Conservation (phyloP, 768 basidiomycete species). For the Nidularia pulvinata region DNA sequence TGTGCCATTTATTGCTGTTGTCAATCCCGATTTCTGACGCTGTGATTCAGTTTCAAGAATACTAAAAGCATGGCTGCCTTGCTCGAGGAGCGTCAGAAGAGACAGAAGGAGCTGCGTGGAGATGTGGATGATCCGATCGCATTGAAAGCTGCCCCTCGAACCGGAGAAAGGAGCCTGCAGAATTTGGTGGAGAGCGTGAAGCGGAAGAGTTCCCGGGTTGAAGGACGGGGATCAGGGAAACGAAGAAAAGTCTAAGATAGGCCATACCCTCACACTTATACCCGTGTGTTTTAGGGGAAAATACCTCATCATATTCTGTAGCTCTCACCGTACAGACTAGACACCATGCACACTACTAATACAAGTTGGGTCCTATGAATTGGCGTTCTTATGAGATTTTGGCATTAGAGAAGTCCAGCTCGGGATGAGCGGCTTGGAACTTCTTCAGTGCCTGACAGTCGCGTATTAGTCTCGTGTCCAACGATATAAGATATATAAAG, state of each 20-base stretch:
- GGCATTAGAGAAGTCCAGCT: conserved; percentile 92
- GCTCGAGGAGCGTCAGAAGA: conserved; percentile 79
- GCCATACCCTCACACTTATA: too few species aligned
- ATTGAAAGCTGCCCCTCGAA: conserved; percentile 2
- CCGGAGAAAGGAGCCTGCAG: conserved; percentile 41
- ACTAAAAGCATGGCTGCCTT: conserved; percentile 89
- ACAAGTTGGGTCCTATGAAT: background rate
- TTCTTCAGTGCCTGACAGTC: conserved; percentile 70
- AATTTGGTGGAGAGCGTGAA: conserved; percentile 87
- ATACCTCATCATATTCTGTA: background rate
- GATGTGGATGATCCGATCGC: conserved; percentile 8
- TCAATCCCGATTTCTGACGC: background rate
- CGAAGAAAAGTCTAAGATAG: conserved; percentile 32
- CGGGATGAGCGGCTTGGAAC: conserved; percentile 90
- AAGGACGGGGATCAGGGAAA: conserved; percentile 30
- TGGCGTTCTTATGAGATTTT: conserved; percentile 63
- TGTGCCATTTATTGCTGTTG: conserved; percentile 24
- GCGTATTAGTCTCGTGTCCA: too few species aligned
- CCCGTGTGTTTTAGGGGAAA: background rate
- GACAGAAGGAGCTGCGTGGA: conserved; percentile 38
- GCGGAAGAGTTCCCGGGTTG: conserved; percentile 54
- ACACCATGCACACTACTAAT: background rate
- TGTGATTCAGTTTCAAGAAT: conserved; percentile 74
- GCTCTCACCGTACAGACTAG: background rate
- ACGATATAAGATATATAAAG: too few species aligned